Evolutionary conservation across 768 basidiomycete species (phyloP).

Genomic region (Lyophyllum semitale): DNA sequence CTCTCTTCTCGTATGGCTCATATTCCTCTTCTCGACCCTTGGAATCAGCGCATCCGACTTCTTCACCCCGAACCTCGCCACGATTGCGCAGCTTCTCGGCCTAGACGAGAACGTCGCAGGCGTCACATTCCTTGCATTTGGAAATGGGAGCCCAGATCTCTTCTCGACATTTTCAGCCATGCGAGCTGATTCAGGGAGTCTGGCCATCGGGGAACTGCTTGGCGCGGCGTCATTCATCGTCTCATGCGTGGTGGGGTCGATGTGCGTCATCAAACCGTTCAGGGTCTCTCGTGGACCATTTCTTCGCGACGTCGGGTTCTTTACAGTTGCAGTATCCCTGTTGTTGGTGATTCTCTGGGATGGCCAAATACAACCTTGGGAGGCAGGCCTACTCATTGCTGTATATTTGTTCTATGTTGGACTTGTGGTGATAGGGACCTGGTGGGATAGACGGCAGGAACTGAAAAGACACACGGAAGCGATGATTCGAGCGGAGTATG

Average conservation of each 20-base stretch:
- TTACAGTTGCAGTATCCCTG: conserved; percentile 78
- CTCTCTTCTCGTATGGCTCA: conserved; percentile 73
- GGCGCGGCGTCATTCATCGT: conserved; percentile 97
- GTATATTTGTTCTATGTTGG: conserved; percentile 80
- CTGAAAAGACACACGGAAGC: conserved; percentile 47
- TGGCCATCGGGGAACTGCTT: conserved; percentile 93
- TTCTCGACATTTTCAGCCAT: conserved; percentile 96
- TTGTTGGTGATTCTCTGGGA: conserved; percentile 81
- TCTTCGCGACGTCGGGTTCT: conserved; percentile 93
- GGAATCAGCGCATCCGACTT: conserved; percentile 96
- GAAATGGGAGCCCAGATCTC: conserved; percentile 95
- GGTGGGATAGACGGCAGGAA: conserved; percentile 68
- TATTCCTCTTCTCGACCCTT: conserved; percentile 94
- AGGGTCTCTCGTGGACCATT: conserved; percentile 79
- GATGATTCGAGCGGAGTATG: conserved; percentile 60
- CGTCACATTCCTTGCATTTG: conserved; percentile 95
- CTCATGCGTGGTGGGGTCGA: conserved; percentile 95
- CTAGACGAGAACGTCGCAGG: conserved; percentile 94
- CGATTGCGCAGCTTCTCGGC: conserved; percentile 82
- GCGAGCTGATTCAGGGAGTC: conserved; percentile 77
- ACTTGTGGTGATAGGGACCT: conserved; percentile 74
- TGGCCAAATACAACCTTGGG: conserved; percentile 67
- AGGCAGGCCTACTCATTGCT: conserved; percentile 69
- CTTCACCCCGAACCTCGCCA: conserved; percentile 94
- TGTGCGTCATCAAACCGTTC: conserved; percentile 97